phyloP scores from a whole-genome alignment of 1,284 basidiomycete species.

The Agaricales sp. region DNA sequence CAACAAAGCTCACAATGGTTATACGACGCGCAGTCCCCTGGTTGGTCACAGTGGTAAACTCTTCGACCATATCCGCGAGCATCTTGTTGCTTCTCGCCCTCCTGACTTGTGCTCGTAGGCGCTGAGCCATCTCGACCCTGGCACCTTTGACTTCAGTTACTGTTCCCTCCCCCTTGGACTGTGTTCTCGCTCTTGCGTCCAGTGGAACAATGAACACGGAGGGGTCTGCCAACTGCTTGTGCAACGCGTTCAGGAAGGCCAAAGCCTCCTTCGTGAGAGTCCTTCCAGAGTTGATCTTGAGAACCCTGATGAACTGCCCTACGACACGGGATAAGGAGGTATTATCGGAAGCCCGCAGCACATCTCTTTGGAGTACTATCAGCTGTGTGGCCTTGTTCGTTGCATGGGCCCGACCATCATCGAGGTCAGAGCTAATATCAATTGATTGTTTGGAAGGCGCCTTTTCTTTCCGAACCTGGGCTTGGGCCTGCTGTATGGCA shows the following conservation, averaged over 20 bases:
- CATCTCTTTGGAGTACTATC: slow-evolving; percentile 30
- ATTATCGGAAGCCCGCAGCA: slow-evolving; percentile 43
- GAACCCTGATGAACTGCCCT: slow-evolving; percentile 42
- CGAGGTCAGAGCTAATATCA: slow-evolving; percentile 4
- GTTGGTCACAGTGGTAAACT: slow-evolving; percentile 58
- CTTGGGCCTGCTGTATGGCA: slow-evolving; percentile 23
- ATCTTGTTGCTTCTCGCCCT: slow-evolving; percentile 38
- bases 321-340: slow-evolving; percentile 38
- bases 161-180: slow-evolving; percentile 16
- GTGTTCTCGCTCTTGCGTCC: slow-evolving; percentile 21
- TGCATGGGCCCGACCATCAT: slow-evolving; percentile 23
- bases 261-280: slow-evolving; percentile 64
- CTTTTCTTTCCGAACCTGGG: slow-evolving; percentile 19
- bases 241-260: slow-evolving; percentile 52
- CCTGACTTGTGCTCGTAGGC: slow-evolving; percentile 41
- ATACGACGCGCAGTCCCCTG: slow-evolving; percentile 53
- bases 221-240: slow-evolving; percentile 59
- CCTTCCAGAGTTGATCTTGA: slow-evolving; percentile 52
- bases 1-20: slow-evolving; percentile 37
- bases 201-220: slow-evolving; percentile 31
- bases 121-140: slow-evolving; percentile 43
- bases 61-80: slow-evolving; percentile 51
- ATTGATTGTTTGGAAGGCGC: slow-evolving; percentile 15
- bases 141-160: slow-evolving; percentile 22
- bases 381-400: slow-evolving; percentile 45